Evolutionary conservation across 1,284 basidiomycete species (phyloP).

Genomic region (Trichosporon ovoides): DNA sequence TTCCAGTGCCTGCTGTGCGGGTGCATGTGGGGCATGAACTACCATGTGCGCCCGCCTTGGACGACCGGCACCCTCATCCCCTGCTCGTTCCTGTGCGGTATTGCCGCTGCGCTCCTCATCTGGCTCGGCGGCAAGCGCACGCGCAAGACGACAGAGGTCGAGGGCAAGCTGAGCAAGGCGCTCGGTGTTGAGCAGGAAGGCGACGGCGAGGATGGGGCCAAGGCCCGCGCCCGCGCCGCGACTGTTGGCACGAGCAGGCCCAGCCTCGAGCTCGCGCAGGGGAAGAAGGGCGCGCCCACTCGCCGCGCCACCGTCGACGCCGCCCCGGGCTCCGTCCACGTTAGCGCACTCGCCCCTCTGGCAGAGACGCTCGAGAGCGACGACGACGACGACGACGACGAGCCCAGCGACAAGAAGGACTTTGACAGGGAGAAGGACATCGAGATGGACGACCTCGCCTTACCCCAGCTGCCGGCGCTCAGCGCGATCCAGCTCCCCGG

Average conservation of each 20-base stretch:
- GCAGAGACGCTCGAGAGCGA: background rate
- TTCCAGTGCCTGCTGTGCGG: constrained; percentile 72
- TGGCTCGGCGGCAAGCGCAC: constrained; percentile 70
- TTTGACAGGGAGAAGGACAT: background rate
- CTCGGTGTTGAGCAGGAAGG: constrained; percentile 56
- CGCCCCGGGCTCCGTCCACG: background rate
- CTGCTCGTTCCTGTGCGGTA: constrained; percentile 70
- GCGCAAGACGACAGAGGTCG: constrained; percentile 68
- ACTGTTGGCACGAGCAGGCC: background rate
- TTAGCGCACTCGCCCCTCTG: background rate
- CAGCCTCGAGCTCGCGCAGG: background rate
- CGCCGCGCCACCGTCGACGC: background rate
- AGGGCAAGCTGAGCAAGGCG: constrained; percentile 63
- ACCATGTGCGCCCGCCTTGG: constrained; percentile 50
- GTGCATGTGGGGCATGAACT: constrained; percentile 72
- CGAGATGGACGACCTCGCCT: background rate
- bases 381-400: background rate
- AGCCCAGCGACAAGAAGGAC: background rate
- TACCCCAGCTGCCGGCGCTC: background rate
- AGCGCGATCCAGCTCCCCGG: background rate
- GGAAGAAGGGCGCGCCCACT: background rate
- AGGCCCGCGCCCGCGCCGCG: background rate
- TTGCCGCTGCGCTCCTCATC: constrained; percentile 69
- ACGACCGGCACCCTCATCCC: constrained; percentile 67
- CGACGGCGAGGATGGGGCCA: constrained; percentile 2